These are phyloP conservation scores for Fraxinus dipetala DNA, from an alignment of 305 asterid genomes.

Conservation along the genomic window DNA sequence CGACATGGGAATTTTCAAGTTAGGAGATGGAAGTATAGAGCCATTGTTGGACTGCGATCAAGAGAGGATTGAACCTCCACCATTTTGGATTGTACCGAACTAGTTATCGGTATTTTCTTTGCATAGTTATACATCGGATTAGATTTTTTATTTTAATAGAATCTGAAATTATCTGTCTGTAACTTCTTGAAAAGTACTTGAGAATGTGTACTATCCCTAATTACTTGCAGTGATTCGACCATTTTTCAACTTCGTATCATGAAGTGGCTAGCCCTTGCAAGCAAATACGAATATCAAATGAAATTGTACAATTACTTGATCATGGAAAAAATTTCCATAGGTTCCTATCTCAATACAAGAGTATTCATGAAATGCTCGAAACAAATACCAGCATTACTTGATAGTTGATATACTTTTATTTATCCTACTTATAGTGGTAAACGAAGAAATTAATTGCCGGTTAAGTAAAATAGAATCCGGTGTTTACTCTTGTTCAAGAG, in stretches of 20 bases:
- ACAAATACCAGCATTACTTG: not conserved
- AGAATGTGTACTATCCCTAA: not conserved
- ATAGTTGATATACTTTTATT: not conserved
- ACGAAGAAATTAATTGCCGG: not conserved
- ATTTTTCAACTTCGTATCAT: not conserved
- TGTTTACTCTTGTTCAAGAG: not conserved
- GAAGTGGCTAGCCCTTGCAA: not conserved
- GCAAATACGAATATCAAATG: not conserved
- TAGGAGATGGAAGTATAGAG: conserved; percentile 20
- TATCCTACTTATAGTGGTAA: not conserved
- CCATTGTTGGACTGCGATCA: not conserved
- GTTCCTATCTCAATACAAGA: not conserved
- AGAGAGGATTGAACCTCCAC: conserved; percentile 22
- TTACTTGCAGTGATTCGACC: not conserved
- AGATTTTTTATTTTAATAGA: not conserved
- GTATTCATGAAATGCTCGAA: not conserved
- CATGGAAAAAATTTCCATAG: not conserved
- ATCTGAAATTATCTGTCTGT: not conserved
- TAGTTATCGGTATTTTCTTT: not conserved
- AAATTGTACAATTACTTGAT: not conserved
- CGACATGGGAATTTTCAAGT: conserved; percentile 30
- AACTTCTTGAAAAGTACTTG: not conserved
- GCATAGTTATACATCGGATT: not conserved
- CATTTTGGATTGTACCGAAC: conserved; percentile 27
- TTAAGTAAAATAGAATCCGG: not conserved